These are phyloP conservation scores for Oidiodendron maius DNA, from an alignment of 495 filamentous ascomycete species.

Conservation along the genomic window DNA sequence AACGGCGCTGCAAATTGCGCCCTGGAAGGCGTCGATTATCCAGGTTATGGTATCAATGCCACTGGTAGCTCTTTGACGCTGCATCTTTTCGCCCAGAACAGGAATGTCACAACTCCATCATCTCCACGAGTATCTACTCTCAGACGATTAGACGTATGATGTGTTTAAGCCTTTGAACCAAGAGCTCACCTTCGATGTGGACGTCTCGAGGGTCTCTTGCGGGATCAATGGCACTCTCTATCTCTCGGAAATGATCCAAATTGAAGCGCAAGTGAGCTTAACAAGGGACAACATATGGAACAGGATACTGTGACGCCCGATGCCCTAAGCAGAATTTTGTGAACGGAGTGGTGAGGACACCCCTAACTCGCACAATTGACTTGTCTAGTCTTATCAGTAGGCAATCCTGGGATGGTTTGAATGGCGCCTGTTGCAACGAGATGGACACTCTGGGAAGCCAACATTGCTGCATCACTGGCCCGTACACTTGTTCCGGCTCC, in stretches of 20 bases:
- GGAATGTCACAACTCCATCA: conserved; percentile 48
- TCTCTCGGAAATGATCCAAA: conserved; percentile 56
- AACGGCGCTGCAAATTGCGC: conserved; percentile 52
- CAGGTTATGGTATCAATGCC: conserved; percentile 49
- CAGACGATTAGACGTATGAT: conserved; percentile 52
- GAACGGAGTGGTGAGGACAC: no score
- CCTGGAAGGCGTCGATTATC: conserved; percentile 54
- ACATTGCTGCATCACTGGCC: no score
- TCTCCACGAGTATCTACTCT: conserved; percentile 56
- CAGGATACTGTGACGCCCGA: conserved; percentile 72
- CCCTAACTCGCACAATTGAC: no score
- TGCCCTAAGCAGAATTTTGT: no score
- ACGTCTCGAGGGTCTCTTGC: conserved; percentile 58
- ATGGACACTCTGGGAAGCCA: no score
- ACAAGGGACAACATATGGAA: conserved; percentile 69
- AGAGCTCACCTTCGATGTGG: conserved; percentile 67
- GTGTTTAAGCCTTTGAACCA: conserved; percentile 51
- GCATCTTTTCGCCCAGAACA: conserved; percentile 43
- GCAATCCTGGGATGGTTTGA: no score
- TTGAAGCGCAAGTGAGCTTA: conserved; percentile 49
- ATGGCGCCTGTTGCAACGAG: no score
- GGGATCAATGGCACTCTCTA: conserved; percentile 72
- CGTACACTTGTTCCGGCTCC: no score
- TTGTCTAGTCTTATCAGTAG: no score
- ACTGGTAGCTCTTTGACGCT: conserved; percentile 44